Base-by-base conservation (phyloP, 352 stramenopile species). In the Phytopythium helicoides region DNA sequence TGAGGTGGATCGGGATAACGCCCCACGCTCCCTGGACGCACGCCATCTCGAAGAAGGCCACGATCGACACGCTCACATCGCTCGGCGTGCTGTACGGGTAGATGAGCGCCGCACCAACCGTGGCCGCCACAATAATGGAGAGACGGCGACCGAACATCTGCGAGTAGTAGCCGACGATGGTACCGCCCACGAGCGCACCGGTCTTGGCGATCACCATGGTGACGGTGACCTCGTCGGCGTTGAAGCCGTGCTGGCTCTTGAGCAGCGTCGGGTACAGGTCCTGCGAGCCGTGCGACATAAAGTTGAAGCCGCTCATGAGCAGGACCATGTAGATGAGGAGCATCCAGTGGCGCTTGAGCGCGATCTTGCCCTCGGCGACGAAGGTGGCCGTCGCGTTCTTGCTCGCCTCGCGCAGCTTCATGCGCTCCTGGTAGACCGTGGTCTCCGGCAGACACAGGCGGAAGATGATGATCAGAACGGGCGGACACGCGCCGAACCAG, bases 201-300 rank as follows among this genome's bases (percentile, higher is more conserved):
- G 78, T 6, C 49, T 83, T 83, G 21, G 73, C 73, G 6, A 78
- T 55, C 5, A 83, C 66, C 35, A 78, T 63, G 5, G 64, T 77
- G 22, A 76, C 66, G 0, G 69, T 81, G 44, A 83, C 66, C 14
- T 78, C 52, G 45, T 83, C 60, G 14, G 61, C 14, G 56, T 60
- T 74, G 53, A 83, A 80, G 41, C 71, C 40, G 54, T 67, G 56
- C 37, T 74, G 70, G 48, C 80, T 78, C 38, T 70, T 47, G 8
- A 83, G 61, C 61, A 83, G 72, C 4, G 73, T 83, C 37, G 73
- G 73, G n/a, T n/a, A n/a, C n/a, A n/a, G n/a, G n/a, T n/a, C n/a
- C n/a, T n/a, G n/a, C n/a, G n/a, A n/a, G n/a, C n/a, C n/a, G n/a
- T n/a, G n/a, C n/a, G n/a, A n/a, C n/a, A n/a, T n/a, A n/a, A n/a